Percentiles rank a stretch among this genome's conserved stretches.
Conservation (phyloP, 2,329 filamentous ascomycete genomes). For the Cercospora canescens region DNA sequence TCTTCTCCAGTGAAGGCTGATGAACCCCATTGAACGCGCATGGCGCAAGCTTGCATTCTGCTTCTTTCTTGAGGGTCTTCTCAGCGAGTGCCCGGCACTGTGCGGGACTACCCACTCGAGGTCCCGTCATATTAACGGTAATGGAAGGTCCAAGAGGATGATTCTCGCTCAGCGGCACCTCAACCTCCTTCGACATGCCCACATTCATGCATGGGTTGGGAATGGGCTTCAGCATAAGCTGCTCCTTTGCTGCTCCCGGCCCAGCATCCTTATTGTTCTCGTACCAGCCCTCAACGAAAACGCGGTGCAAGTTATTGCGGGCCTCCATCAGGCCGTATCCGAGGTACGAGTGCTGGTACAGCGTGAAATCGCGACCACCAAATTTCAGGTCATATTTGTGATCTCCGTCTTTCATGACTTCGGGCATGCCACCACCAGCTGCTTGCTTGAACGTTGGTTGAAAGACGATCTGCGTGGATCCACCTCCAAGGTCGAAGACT, state of each 20-base stretch:
- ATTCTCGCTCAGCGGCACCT: slow-evolving; percentile 66
- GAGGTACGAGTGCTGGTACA: slow-evolving; percentile 98
- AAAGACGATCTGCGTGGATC: slow-evolving; percentile 98
- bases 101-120: slow-evolving; percentile 69
- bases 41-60: slow-evolving; percentile 77
- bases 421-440: slow-evolving; percentile 75
- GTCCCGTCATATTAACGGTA: slow-evolving; percentile 85
- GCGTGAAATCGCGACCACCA: slow-evolving; percentile 82
- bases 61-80: slow-evolving; percentile 86
- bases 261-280: slow-evolving; percentile 54
- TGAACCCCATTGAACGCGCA: slow-evolving; percentile 98
- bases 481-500: slow-evolving; percentile 91
- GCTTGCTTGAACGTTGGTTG: slow-evolving; percentile 85
- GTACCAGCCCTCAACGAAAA: slow-evolving; percentile 71
- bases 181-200: slow-evolving; percentile 72
- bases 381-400: slow-evolving; percentile 95
- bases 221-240: slow-evolving; percentile 66
- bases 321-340: slow-evolving; percentile 97
- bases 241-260: slow-evolving; percentile 48
- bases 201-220: slow-evolving; percentile 84
- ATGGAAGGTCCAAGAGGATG: slow-evolving; percentile 66
- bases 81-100: slow-evolving; percentile 91
- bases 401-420: slow-evolving; percentile 81
- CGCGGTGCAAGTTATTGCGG: slow-evolving; percentile 78
- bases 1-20: slow-evolving; percentile 89